phyloP scores from a whole-genome alignment of 139 green algal genomes.

The Tetraselmis chui region DNA sequence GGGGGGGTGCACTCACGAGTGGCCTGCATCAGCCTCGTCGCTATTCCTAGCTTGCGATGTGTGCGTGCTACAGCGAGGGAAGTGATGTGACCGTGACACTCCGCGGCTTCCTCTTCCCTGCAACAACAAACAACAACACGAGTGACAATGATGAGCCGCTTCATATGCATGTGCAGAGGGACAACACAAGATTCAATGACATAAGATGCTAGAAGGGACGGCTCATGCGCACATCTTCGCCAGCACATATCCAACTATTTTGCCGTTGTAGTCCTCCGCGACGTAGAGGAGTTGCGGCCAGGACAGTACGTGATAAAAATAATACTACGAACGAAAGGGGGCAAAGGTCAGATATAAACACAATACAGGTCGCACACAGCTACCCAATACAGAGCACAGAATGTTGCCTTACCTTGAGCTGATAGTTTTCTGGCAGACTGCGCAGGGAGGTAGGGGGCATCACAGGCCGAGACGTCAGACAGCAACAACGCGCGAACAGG shows the following conservation, averaged over 20 bases:
- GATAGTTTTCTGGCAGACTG: slow-evolving; percentile 96
- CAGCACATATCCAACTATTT: slow-evolving; percentile 97
- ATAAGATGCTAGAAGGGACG: background rate
- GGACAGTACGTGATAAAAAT: slow-evolving; percentile 97
- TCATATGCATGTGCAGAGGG: background rate
- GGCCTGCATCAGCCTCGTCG: slow-evolving; percentile 88
- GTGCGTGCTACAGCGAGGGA: slow-evolving; percentile 88
- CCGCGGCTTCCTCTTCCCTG: slow-evolving; percentile 84
- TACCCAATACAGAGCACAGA: background rate
- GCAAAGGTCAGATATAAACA: background rate
- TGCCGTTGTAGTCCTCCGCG: slow-evolving; percentile 91
- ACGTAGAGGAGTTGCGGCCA: slow-evolving; percentile 98
- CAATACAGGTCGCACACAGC: background rate
- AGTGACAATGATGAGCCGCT: background rate
- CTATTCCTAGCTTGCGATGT: slow-evolving; percentile 93
- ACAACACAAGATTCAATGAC: background rate
- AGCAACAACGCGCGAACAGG: background rate
- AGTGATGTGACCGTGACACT: slow-evolving; percentile 95
- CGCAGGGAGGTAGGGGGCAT: too few species aligned
- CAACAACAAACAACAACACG: slow-evolving; percentile 6
- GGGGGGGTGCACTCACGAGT: slow-evolving; percentile 56
- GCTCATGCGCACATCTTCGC: slow-evolving; percentile 85
- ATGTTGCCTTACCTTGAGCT: slow-evolving; percentile 80
- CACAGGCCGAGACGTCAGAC: too few species aligned
- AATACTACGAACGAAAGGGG: slow-evolving; percentile 79